These are phyloP conservation scores for Talaromyces islandicus DNA, from an alignment of 2,329 filamentous ascomycete genomes.

Conservation along the genomic window DNA sequence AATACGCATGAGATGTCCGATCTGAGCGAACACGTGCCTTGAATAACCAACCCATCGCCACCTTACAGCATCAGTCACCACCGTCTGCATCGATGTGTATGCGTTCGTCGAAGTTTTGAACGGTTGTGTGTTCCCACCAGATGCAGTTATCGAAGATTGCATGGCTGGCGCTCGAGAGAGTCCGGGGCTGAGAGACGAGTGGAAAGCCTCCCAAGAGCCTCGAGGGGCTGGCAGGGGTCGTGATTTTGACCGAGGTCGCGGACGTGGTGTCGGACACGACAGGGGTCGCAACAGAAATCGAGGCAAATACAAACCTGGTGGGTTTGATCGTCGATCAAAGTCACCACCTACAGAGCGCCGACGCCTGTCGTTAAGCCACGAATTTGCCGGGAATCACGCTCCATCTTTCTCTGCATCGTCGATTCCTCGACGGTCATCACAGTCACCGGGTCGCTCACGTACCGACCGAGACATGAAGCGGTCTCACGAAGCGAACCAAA, in stretches of 20 bases:
- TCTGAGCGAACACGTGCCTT: not conserved
- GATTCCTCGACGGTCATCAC: not conserved
- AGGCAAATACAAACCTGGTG: constrained; percentile 24
- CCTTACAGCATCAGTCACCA: not conserved
- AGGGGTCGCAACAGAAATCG: constrained; percentile 4
- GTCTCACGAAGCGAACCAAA: constrained; percentile 14
- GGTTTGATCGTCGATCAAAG: constrained; percentile 36
- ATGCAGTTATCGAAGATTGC: constrained; percentile 39
- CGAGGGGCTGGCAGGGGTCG: constrained; percentile 29
- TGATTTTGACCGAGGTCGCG: constrained; percentile 39
- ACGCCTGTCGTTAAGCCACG: constrained; percentile 23
- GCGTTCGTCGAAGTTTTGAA: not conserved
- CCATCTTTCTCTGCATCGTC: constrained; percentile 19
- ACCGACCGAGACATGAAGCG: constrained; percentile 19
- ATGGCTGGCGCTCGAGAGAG: constrained; percentile 47
- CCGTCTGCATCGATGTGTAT: not conserved
- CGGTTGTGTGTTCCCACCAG: constrained; percentile 15
- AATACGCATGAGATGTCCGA: not conserved
- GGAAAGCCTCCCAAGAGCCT: constrained; percentile 40
- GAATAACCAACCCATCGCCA: not conserved
- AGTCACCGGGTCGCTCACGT: constrained; percentile 11
- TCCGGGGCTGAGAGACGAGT: constrained; percentile 46
- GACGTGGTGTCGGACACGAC: constrained; percentile 27
- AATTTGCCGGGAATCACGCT: constrained; percentile 24
- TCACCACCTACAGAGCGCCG: constrained; percentile 31